These are phyloP conservation scores for Cladosporium sphaerospermum DNA, from an alignment of 2,329 filamentous ascomycete species.

Conservation along the genomic window DNA sequence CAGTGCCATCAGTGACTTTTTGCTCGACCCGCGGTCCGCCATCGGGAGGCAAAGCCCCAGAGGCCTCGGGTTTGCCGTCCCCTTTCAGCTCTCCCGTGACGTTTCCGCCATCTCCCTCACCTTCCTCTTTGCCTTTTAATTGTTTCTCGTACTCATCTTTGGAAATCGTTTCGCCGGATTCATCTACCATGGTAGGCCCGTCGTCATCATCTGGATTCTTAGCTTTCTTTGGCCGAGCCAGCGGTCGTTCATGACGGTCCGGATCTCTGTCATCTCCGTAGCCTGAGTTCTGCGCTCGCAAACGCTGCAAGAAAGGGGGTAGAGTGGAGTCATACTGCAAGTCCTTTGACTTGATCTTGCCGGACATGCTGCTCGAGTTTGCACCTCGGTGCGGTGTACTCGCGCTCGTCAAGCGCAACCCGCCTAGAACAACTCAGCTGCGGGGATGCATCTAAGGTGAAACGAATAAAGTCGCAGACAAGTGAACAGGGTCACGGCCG, in stretches of 20 bases:
- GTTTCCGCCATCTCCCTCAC: slow-evolving; percentile 9
- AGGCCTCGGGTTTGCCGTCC: slow-evolving; percentile 17
- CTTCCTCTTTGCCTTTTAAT: slow-evolving; percentile 17
- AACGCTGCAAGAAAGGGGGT: slow-evolving; percentile 41
- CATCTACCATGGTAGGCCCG: slow-evolving; percentile 67
- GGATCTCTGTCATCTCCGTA: slow-evolving; percentile 32
- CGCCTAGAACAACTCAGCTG: no score
- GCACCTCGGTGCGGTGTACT: not conserved
- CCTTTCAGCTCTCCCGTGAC: slow-evolving; percentile 21
- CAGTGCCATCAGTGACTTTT: slow-evolving; percentile 20
- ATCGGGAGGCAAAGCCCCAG: slow-evolving; percentile 20
- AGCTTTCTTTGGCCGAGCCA: slow-evolving; percentile 41
- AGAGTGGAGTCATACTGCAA: slow-evolving; percentile 58
- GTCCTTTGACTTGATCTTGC: slow-evolving; percentile 58
- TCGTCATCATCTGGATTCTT: slow-evolving; percentile 69
- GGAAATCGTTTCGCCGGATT: slow-evolving; percentile 56
- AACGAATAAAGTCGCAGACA: no score
- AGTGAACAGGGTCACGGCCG: no score
- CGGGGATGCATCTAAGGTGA: no score
- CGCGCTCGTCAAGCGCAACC: no score
- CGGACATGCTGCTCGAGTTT: slow-evolving; percentile 16
- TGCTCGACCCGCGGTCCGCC: slow-evolving; percentile 12
- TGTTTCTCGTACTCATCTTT: slow-evolving; percentile 46
- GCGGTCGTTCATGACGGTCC: slow-evolving; percentile 39
- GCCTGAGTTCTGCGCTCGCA: slow-evolving; percentile 48